A percentile compares a stretch with the other conserved stretches of the same genome.
phyloP scores from a whole-genome alignment of 1,284 basidiomycete species.

The Cystobasidiaceae sp. region DNA sequence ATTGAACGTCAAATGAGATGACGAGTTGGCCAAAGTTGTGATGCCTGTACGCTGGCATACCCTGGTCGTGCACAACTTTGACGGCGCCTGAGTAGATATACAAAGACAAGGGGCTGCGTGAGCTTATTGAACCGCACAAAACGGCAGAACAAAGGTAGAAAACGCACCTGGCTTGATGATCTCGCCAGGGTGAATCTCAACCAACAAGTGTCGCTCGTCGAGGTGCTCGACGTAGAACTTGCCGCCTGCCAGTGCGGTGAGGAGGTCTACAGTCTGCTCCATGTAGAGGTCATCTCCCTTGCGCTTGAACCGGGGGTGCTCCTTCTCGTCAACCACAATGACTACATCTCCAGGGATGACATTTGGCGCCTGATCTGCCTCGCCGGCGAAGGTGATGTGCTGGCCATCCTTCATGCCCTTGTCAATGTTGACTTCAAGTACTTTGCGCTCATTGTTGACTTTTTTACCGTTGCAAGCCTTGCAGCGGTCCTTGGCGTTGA shows the following conservation, averaged over 20 bases:
- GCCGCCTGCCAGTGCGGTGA: slow-evolving; percentile 91
- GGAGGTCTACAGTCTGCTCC: slow-evolving; percentile 84
- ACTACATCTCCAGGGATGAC: slow-evolving; percentile 92
- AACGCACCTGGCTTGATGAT: slow-evolving; percentile 82
- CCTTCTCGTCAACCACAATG: slow-evolving; percentile 94
- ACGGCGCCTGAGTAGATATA: slow-evolving; percentile 62
- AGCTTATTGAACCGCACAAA: not conserved
- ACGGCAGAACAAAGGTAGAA: not conserved
- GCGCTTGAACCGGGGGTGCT: slow-evolving; percentile 83
- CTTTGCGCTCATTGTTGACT: slow-evolving; percentile 89
- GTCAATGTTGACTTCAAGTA: slow-evolving; percentile 98
- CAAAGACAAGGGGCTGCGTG: not conserved
- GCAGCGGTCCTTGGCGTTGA: slow-evolving; percentile 92
- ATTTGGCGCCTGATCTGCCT: slow-evolving; percentile 91
- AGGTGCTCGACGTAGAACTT: slow-evolving; percentile 87
- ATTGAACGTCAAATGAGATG: slow-evolving; percentile 78
- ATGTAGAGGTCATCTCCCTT: slow-evolving; percentile 86
- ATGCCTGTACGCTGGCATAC: slow-evolving; percentile 97
- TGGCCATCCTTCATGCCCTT: slow-evolving; percentile 99
- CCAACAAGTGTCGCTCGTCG: slow-evolving; percentile 81
- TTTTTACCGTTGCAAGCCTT: slow-evolving; percentile 93
- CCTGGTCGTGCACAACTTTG: slow-evolving; percentile 89
- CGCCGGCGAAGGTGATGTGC: slow-evolving; percentile 88
- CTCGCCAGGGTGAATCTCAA: slow-evolving; percentile 83
- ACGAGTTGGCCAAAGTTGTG: slow-evolving; percentile 94